Evolutionary conservation across 805 yeast species (phyloP).

Genomic region (Spencermartinsiella europaea): DNA sequence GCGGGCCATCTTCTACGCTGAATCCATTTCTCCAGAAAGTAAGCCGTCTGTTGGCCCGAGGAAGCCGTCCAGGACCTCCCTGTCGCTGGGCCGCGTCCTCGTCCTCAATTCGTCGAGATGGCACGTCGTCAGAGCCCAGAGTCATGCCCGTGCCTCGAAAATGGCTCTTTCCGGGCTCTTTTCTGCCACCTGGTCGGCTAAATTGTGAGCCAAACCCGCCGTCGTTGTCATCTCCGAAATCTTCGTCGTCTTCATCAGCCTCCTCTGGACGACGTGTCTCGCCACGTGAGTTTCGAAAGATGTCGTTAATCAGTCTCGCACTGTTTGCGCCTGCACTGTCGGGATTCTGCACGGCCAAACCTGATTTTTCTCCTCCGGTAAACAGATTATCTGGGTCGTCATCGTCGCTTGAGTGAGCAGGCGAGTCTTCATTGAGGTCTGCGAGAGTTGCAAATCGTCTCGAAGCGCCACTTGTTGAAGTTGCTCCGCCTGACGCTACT

Average conservation of each 20-base stretch:
- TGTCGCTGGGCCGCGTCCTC: slow-evolving; percentile 19
- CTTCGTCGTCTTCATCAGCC: slow-evolving; percentile 10
- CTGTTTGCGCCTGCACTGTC: slow-evolving; percentile 24
- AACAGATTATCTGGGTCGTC: slow-evolving; percentile 38
- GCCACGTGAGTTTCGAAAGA: slow-evolving; percentile 15
- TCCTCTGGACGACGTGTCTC: slow-evolving; percentile 14
- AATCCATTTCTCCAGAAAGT: slow-evolving; percentile 97
- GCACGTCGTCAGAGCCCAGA: slow-evolving; percentile 29
- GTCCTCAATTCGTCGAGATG: slow-evolving; percentile 18
- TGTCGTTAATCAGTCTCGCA: slow-evolving; percentile 30
- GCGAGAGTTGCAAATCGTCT: slow-evolving; percentile 29
- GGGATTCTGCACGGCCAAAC: slow-evolving; percentile 71
- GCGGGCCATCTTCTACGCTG: slow-evolving; percentile 85
- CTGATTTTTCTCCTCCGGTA: slow-evolving; percentile 69
- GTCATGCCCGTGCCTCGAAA: slow-evolving; percentile 32
- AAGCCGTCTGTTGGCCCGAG: slow-evolving; percentile 62
- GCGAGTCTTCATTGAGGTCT: slow-evolving; percentile 32
- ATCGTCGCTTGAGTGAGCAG: slow-evolving; percentile 29
- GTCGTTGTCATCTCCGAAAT: slow-evolving; percentile 24
- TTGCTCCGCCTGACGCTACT: slow-evolving; percentile 7
- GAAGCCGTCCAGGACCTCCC: slow-evolving; percentile 31
- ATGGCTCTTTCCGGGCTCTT: neutral
- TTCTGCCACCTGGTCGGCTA: slow-evolving; percentile 1
- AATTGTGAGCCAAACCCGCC: slow-evolving; percentile 7
- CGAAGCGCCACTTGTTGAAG: too few relatives aligned